These are phyloP conservation scores for Symbiodinium natans DNA, from an alignment of 73 alveolate species.

Conservation along the genomic window DNA sequence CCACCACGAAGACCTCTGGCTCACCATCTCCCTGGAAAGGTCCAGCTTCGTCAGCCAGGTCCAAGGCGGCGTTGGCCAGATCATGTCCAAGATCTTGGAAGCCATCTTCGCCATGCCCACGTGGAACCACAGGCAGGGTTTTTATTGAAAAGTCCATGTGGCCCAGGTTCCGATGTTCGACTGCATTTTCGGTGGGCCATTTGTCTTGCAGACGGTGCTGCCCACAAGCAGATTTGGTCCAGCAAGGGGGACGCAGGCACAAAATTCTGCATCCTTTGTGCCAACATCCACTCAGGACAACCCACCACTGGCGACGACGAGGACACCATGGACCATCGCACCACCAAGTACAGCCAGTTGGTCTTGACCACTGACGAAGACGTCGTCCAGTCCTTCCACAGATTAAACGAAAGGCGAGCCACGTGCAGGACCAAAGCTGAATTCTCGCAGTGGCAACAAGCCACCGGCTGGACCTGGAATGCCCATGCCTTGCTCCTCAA, in stretches of 20 bases:
- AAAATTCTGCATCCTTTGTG: slow-evolving; percentile 5
- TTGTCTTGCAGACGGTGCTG: background rate
- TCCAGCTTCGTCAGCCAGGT: background rate
- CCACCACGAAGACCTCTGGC: slow-evolving; percentile 20
- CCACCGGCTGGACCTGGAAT: slow-evolving; percentile 8
- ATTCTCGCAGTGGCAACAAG: background rate
- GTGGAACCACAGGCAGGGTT: background rate
- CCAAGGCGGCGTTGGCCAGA: background rate
- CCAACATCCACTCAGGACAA: background rate
- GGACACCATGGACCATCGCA: background rate
- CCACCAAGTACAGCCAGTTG: slow-evolving; percentile 32
- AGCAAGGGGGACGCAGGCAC: background rate
- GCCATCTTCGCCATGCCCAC: background rate
- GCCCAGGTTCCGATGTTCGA: too few species aligned
- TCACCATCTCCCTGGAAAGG: slow-evolving; percentile 3
- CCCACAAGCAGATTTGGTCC: background rate
- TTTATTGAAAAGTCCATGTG: background rate
- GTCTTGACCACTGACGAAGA: background rate
- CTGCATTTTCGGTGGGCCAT: too few species aligned
- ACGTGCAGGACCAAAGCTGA: slow-evolving; percentile 18
- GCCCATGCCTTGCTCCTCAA: background rate
- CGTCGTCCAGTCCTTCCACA: background rate
- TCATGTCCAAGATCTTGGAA: background rate
- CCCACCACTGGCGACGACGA: background rate
- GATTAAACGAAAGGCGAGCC: background rate